Evolutionary conservation across 2,329 filamentous ascomycete genomes (phyloP).

Genomic region (Verticillium nonalfalfae): DNA sequence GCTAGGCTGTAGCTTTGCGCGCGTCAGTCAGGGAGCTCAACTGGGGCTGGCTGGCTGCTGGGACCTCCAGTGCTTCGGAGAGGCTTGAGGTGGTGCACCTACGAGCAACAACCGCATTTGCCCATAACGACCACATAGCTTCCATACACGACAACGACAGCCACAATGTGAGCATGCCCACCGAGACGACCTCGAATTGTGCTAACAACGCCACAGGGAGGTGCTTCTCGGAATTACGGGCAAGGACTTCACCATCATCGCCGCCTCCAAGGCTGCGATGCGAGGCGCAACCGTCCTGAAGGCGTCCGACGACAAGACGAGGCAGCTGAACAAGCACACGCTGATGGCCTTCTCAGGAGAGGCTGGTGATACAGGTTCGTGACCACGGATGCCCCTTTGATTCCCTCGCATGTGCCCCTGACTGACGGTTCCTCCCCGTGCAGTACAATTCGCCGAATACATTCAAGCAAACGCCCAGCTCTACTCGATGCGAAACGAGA

Average conservation of each 20-base stretch:
- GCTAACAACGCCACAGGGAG: slow-evolving; percentile 58
- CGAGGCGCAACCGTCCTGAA: slow-evolving; percentile 95
- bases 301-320: slow-evolving; percentile 92
- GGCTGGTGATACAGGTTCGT: slow-evolving; percentile 84
- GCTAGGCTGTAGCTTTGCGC: slow-evolving; percentile 37
- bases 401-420: neutral
- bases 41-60: slow-evolving; percentile 5
- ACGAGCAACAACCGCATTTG: neutral
- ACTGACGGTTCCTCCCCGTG: neutral
- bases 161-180: slow-evolving; percentile 20
- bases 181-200: neutral
- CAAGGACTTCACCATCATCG: slow-evolving; percentile 98
- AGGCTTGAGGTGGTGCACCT: neutral
- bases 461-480: slow-evolving; percentile 98
- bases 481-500: slow-evolving; percentile 97
- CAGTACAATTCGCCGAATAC: slow-evolving; percentile 98
- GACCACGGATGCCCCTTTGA: neutral
- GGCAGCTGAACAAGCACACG: slow-evolving; percentile 85
- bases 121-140: neutral
- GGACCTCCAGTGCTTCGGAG: slow-evolving; percentile 2
- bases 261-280: slow-evolving; percentile 97
- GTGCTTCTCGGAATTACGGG: slow-evolving; percentile 96
- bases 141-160: slow-evolving; percentile 6
- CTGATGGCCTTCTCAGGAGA: slow-evolving; percentile 94
- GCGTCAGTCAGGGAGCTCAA: slow-evolving; percentile 19